Percentiles rank a stretch among this genome's conserved stretches.
Evolutionary conservation across 1,284 basidiomycete species (phyloP).

Genomic region (Cutaneotrichosporon mucoides): DNA sequence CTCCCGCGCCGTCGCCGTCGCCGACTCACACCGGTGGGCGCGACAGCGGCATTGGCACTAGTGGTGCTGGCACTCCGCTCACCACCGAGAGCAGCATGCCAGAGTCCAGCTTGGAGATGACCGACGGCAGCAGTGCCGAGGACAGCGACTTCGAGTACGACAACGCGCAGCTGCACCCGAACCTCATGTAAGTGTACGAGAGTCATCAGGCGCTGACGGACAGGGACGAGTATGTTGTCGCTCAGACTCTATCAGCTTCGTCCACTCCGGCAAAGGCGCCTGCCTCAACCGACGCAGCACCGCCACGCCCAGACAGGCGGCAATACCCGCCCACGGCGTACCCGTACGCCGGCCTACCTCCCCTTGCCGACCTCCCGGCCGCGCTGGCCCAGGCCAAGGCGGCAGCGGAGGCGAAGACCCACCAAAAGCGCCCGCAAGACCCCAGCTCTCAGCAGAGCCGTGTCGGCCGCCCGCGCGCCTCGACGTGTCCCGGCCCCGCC

Average conservation of each 20-base stretch:
- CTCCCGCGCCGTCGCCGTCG: not conserved
- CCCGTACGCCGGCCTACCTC: slow-evolving; percentile 10
- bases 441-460: not conserved
- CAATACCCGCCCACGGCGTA: slow-evolving; percentile 2
- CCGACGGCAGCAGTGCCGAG: slow-evolving; percentile 29
- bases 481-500: slow-evolving; percentile 10
- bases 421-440: no score
- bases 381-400: slow-evolving; percentile 10
- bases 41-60: not conserved
- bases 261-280: not conserved
- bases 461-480: slow-evolving; percentile 8
- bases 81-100: not conserved
- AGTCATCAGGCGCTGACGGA: not conserved
- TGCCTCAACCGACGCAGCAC: not conserved
- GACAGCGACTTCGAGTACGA: slow-evolving; percentile 33
- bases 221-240: slow-evolving; percentile 30
- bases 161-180: slow-evolving; percentile 16
- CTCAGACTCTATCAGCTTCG: slow-evolving; percentile 8
- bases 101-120: slow-evolving; percentile 18
- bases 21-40: not conserved
- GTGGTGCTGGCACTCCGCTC: not conserved
- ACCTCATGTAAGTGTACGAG: slow-evolving; percentile 17
- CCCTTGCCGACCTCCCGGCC: slow-evolving; percentile 15
- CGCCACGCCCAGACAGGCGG: not conserved
- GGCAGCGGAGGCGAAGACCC: not conserved